phyloP scores from a whole-genome alignment of 2,329 filamentous ascomycete genomes.

The Thermoascus crustaceus region DNA sequence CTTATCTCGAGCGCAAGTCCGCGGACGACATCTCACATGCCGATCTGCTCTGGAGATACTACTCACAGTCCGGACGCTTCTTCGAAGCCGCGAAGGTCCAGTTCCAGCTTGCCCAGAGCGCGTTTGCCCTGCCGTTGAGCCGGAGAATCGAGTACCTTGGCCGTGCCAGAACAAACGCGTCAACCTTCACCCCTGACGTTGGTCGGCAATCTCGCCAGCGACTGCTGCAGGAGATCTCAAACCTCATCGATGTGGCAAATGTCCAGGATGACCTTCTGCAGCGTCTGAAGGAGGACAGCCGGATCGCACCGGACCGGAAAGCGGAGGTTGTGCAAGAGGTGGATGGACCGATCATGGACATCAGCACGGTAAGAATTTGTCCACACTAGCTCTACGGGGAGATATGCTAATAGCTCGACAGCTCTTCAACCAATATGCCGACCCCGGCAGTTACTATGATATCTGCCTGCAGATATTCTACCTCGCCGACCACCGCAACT shows the following conservation, averaged over 20 bases:
- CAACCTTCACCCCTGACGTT: conserved; percentile 68
- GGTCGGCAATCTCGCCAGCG: conserved; percentile 75
- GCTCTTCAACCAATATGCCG: conserved; percentile 90
- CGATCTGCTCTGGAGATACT: conserved; percentile 88
- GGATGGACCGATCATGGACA: conserved; percentile 66
- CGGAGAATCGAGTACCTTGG: conserved; percentile 84
- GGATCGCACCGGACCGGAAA: conserved; percentile 58
- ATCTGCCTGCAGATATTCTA: conserved; percentile 89
- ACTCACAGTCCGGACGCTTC: conserved; percentile 73
- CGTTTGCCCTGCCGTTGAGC: conserved; percentile 70
- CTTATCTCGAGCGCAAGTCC: conserved; percentile 73
- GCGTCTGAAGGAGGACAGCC: conserved; percentile 62
- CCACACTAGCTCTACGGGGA: background rate
- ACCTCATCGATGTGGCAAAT: conserved; percentile 83
- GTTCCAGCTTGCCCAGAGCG: conserved; percentile 71
- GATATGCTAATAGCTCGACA: conserved; percentile 27
- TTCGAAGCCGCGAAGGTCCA: conserved; percentile 85
- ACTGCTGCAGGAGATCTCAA: conserved; percentile 73
- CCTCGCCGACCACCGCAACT: conserved; percentile 80
- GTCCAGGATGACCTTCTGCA: conserved; percentile 89
- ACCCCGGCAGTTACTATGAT: conserved; percentile 87
- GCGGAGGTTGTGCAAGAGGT: conserved; percentile 58
- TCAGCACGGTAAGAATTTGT: conserved; percentile 60
- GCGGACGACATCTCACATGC: conserved; percentile 66
- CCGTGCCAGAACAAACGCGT: conserved; percentile 85